Evolutionary conservation across 1,284 basidiomycete species (phyloP).

Genomic region (Malassezia brasiliensis): DNA sequence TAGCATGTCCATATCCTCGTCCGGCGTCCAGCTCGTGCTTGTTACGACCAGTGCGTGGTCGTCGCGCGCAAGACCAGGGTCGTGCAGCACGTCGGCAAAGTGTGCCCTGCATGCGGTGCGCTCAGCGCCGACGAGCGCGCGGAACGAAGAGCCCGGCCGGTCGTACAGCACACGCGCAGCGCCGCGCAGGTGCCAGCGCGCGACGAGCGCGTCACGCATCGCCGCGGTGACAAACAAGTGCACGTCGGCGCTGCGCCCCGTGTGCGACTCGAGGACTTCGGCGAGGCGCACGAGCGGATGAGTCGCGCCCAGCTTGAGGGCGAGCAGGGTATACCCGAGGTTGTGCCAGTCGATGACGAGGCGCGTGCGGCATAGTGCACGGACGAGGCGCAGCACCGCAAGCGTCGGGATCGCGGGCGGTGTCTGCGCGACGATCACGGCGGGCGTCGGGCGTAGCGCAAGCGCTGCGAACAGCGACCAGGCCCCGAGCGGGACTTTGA

Average conservation of each 20-base stretch:
- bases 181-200: conserved; percentile 58
- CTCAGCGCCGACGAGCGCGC: not conserved
- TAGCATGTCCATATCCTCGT: conserved; percentile 86
- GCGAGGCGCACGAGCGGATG: conserved; percentile 63
- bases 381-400: conserved; percentile 68
- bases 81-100: not conserved
- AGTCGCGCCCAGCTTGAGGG: conserved; percentile 61
- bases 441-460: conserved; percentile 55
- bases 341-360: conserved; percentile 99
- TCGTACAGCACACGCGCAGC: conserved; percentile 54
- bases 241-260: conserved; percentile 58
- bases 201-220: conserved; percentile 64
- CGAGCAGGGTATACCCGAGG: conserved; percentile 84
- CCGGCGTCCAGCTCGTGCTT: conserved; percentile 93
- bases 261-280: conserved; percentile 28
- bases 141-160: conserved; percentile 12
- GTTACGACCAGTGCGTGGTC: conserved; percentile 79
- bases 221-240: conserved; percentile 90
- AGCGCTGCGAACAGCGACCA: conserved; percentile 32
- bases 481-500: conserved; percentile 57
- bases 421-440: conserved; percentile 83
- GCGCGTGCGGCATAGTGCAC: conserved; percentile 60
- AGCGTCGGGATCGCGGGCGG: conserved; percentile 93
- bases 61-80: conserved; percentile 9
- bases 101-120: not conserved